Conservation (phyloP, 768 basidiomycete species). For the Pisolithus microcarpus region DNA sequence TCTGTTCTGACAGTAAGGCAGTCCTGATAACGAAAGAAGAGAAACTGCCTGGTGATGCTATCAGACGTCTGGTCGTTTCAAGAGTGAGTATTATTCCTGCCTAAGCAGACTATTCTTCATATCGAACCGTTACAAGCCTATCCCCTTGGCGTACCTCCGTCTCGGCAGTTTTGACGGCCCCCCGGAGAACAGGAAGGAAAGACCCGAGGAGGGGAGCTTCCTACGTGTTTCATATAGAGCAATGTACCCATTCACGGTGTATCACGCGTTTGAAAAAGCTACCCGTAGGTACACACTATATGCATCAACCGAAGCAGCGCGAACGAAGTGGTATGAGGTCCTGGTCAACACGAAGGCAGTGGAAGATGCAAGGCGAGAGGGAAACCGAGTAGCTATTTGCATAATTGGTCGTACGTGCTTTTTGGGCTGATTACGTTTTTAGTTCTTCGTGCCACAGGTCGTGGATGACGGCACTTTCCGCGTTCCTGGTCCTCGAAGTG, state of each 20-base stretch:
- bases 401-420: background rate
- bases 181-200: conserved; percentile 59
- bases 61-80: conserved; percentile 53
- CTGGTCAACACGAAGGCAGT: conserved; percentile 60
- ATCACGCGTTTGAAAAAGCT: conserved; percentile 53
- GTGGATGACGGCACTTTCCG: conserved; percentile 62
- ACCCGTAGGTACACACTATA: conserved; percentile 68
- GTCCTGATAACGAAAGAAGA: conserved; percentile 64
- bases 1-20: conserved; percentile 20
- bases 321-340: conserved; percentile 57
- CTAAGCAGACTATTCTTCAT: conserved; percentile 5
- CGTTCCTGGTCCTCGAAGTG: conserved; percentile 30
- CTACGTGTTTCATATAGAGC: conserved; percentile 45
- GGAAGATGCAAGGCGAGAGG: conserved; percentile 57
- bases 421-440: conserved; percentile 5
- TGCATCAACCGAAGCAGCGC: conserved; percentile 46
- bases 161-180: conserved; percentile 56
- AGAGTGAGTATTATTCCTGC: conserved; percentile 42
- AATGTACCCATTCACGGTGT: conserved; percentile 73
- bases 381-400: conserved; percentile 52
- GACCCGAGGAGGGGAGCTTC: conserved; percentile 49
- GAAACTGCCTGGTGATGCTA: conserved; percentile 38
- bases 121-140: conserved; percentile 43
- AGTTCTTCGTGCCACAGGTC: conserved; percentile 64
- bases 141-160: conserved; percentile 73